Evolutionary conservation across 1,139 yeast genomes (phyloP).

Genomic region (Pichia sp.): DNA sequence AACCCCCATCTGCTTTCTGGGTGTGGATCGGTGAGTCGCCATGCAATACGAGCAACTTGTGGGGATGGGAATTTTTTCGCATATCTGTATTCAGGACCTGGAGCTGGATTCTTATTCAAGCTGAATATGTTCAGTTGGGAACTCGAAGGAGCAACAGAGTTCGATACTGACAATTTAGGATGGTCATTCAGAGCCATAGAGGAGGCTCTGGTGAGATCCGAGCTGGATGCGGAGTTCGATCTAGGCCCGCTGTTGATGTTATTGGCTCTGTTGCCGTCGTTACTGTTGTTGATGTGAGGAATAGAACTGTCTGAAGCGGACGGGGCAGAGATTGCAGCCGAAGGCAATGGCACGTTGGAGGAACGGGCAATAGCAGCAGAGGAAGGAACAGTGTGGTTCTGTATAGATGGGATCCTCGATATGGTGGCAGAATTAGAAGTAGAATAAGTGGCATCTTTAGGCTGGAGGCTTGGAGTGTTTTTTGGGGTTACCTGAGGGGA

Average conservation of each 20-base stretch:
- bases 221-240: conserved; percentile 17
- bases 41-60: conserved; percentile 69
- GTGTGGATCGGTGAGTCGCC: conserved; percentile 71
- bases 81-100: conserved; percentile 56
- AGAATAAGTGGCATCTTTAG: not conserved
- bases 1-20: conserved; percentile 52
- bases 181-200: not conserved
- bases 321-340: conserved; percentile 9
- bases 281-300: not conserved
- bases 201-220: conserved; percentile 3
- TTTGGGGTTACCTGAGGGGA: conserved; percentile 14
- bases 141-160: conserved; percentile 8
- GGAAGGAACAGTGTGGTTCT: conserved; percentile 13
- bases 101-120: conserved; percentile 20
- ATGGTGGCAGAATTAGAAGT: conserved; percentile 7
- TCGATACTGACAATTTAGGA: conserved; percentile 3
- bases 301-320: not conserved
- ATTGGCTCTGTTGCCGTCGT: not conserved
- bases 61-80: conserved; percentile 59
- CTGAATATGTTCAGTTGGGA: conserved; percentile 6
- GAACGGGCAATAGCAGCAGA: conserved; percentile 19
- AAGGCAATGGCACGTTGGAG: conserved; percentile 4
- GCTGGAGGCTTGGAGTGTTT: conserved; percentile 7
- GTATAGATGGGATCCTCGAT: conserved; percentile 15
- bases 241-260: not conserved